Evolutionary conservation across 2,329 filamentous ascomycete genomes (phyloP).

Genomic region (Apiospora saccharicola): DNA sequence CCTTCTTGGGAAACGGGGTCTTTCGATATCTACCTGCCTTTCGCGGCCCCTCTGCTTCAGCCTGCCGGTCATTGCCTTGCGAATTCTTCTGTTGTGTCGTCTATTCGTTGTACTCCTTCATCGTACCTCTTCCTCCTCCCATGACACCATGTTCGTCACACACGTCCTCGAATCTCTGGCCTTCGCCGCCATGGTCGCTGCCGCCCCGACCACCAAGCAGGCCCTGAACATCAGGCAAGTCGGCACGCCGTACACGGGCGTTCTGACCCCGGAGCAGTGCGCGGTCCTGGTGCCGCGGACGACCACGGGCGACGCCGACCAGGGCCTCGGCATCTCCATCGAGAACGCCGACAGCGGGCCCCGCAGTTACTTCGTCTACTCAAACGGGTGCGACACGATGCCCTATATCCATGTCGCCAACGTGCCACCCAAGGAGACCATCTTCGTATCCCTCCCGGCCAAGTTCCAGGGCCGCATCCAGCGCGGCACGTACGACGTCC

Average conservation of each 20-base stretch:
- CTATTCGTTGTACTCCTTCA: no score
- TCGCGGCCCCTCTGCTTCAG: neutral
- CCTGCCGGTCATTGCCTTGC: neutral
- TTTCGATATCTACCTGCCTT: neutral
- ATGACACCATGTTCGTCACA: neutral
- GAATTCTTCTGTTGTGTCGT: neutral
- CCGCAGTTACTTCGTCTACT: slow-evolving; percentile 33
- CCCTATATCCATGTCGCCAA: slow-evolving; percentile 29
- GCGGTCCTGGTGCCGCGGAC: neutral
- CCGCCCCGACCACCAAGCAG: neutral
- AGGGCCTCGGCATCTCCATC: slow-evolving; percentile 29
- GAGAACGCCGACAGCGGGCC: slow-evolving; percentile 28
- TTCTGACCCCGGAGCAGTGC: neutral
- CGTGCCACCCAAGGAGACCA: slow-evolving; percentile 24
- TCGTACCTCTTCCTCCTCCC: neutral
- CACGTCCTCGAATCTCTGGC: neutral
- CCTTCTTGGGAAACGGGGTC: neutral
- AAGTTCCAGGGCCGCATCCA: slow-evolving; percentile 33
- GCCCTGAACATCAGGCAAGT: neutral
- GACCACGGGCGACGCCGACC: neutral
- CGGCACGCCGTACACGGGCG: neutral
- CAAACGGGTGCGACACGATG: slow-evolving; percentile 32
- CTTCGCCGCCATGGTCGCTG: neutral
- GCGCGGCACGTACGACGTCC: slow-evolving; percentile 29
- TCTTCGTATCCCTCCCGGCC: slow-evolving; percentile 29